Evolutionary conservation across 2,329 filamentous ascomycete genomes (phyloP).

Genomic region (Trichophyton verrucosum): DNA sequence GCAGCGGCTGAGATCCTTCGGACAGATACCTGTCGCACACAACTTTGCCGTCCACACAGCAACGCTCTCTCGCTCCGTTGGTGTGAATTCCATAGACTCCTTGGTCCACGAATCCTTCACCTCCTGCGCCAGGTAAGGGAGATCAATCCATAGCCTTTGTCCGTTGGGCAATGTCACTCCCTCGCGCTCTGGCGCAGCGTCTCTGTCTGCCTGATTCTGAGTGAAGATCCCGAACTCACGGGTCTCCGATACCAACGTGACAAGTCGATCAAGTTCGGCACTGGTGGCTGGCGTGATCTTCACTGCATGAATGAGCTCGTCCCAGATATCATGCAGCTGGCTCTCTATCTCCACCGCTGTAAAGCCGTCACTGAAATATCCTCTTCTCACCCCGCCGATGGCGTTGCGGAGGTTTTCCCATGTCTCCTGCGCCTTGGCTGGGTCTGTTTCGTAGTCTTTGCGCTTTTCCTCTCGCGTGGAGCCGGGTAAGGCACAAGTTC

Average conservation of each 20-base stretch:
- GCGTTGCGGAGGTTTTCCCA: conserved; percentile 1
- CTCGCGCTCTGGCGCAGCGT: neutral
- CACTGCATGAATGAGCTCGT: neutral
- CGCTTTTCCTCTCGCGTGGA: neutral
- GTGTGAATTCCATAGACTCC: neutral
- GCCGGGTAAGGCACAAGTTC: neutral
- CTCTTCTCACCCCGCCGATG: neutral
- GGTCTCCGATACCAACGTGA: neutral
- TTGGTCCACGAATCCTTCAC: neutral
- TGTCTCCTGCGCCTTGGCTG: neutral
- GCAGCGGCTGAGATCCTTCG: neutral
- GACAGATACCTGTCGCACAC: neutral
- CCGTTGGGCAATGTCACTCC: neutral
- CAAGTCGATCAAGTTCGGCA: neutral
- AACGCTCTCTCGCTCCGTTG: neutral
- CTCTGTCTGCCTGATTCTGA: neutral
- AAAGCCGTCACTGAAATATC: neutral
- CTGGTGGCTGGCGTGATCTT: conserved; percentile 3
- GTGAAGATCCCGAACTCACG: neutral
- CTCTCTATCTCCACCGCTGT: neutral
- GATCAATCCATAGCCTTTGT: neutral
- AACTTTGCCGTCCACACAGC: neutral
- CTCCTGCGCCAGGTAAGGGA: neutral
- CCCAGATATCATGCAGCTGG: neutral
- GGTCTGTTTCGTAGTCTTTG: neutral